These are phyloP conservation scores for Metahyphopichia silvanorum DNA, from an alignment of 805 yeast species.

Conservation along the genomic window DNA sequence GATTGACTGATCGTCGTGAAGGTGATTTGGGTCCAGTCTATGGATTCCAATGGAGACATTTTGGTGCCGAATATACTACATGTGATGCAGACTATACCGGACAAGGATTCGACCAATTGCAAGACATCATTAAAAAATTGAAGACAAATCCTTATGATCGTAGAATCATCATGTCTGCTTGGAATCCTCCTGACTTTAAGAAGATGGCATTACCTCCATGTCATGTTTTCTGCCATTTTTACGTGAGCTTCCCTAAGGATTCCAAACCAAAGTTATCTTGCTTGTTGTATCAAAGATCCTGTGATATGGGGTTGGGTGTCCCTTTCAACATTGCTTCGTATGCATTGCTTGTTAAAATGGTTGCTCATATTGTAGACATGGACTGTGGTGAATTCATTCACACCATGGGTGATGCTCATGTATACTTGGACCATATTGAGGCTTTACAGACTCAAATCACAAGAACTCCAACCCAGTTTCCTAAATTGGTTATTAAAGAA, in stretches of 20 bases:
- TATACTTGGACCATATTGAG: slow-evolving; percentile 88
- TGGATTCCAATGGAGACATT: slow-evolving; percentile 99
- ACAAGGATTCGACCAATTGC: slow-evolving; percentile 87
- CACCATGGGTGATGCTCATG: slow-evolving; percentile 96
- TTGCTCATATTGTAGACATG: slow-evolving; percentile 92
- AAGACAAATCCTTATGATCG: slow-evolving; percentile 92
- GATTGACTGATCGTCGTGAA: slow-evolving; percentile 73
- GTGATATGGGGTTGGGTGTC: slow-evolving; percentile 99
- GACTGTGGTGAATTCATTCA: slow-evolving; percentile 95
- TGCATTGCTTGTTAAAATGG: slow-evolving; percentile 88
- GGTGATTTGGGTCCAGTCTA: slow-evolving; percentile 98
- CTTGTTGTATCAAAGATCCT: slow-evolving; percentile 91
- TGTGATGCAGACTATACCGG: slow-evolving; percentile 86
- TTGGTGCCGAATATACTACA: slow-evolving; percentile 88
- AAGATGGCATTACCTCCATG: slow-evolving; percentile 99
- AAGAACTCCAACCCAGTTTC: slow-evolving; percentile 78
- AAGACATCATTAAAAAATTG: slow-evolving; percentile 72
- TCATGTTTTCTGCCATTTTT: slow-evolving; percentile 94
- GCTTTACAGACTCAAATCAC: slow-evolving; percentile 78
- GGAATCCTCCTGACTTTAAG: slow-evolving; percentile 96
- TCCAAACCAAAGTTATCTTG: slow-evolving; percentile 71
- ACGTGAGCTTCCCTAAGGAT: slow-evolving; percentile 75
- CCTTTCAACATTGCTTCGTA: slow-evolving; percentile 98
- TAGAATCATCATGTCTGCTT: slow-evolving; percentile 90
- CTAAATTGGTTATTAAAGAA: slow-evolving; percentile 69